These are phyloP conservation scores for Penicillium sclerotigenum DNA, from an alignment of 2,329 filamentous ascomycete genomes.

Conservation along the genomic window DNA sequence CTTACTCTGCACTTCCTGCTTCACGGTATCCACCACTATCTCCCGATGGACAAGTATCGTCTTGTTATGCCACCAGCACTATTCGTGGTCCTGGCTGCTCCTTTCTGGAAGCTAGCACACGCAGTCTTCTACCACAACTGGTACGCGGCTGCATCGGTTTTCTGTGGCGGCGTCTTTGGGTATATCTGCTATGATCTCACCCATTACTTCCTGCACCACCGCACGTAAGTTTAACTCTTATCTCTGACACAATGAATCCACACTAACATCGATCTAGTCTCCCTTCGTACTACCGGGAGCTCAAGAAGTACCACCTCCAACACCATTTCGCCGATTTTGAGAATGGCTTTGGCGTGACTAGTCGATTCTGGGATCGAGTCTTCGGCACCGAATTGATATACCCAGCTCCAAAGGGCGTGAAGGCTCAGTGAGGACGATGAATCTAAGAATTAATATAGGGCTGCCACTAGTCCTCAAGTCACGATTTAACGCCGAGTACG, in stretches of 20 bases:
- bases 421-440: slow-evolving; percentile 32
- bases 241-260: not conserved
- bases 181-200: slow-evolving; percentile 97
- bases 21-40: slow-evolving; percentile 95
- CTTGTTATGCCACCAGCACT: slow-evolving; percentile 95
- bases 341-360: slow-evolving; percentile 95
- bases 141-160: slow-evolving; percentile 74
- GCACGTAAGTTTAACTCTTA: slow-evolving; percentile 60
- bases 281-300: slow-evolving; percentile 79
- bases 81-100: slow-evolving; percentile 76
- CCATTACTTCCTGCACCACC: slow-evolving; percentile 97
- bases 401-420: slow-evolving; percentile 36
- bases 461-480: slow-evolving; percentile 5
- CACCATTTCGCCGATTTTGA: slow-evolving; percentile 99
- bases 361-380: slow-evolving; percentile 88
- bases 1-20: slow-evolving; percentile 88
- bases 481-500: slow-evolving; percentile 19
- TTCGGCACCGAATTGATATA: slow-evolving; percentile 79
- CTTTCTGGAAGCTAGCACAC: slow-evolving; percentile 92
- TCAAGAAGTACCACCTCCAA: slow-evolving; percentile 97
- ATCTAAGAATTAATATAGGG: not conserved
- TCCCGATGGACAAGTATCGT: slow-evolving; percentile 98
- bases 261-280: slow-evolving; percentile 51
- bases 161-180: slow-evolving; percentile 87
- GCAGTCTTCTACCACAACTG: slow-evolving; percentile 78